Evolutionary conservation across 176 grass and related monocot species (phyloP), one percentile per base, ranked within the genome.

Genomic region (Lolium perenne): DNA sequence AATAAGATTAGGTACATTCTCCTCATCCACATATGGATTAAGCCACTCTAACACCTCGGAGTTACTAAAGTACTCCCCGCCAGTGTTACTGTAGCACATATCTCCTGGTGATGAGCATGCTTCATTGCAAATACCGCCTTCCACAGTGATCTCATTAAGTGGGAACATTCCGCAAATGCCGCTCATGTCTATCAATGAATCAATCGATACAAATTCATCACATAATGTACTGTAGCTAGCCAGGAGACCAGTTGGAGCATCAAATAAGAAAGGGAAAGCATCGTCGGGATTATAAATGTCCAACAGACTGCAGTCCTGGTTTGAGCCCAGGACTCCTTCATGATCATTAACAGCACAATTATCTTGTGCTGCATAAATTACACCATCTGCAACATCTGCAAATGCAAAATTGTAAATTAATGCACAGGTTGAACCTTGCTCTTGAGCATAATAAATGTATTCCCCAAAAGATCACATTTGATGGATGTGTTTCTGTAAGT

Each of bases 201-300:
- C 92, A 29, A 89, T 63, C 18, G 89, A 80, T 46, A 79, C 38
- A 83, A 83, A 72, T 80, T 89, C 91, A 67, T 92, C 81, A 79
- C 57, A 80, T 18, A 81, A 59, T 66, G 59, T 51, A 84, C 64
- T 54, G 76, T 63, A 91, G 87, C 83, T 81, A 71, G 88, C 79
- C 49, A 90, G 77, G 69, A 91, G 83, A 26, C 82, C 92, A 84
- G 89, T 83, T 23, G 88, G 74, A 50, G 63, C 86, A 84, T 94
- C 88, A 79, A 93, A 92, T 32, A 93, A 67, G 78, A 92, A 97
- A 81, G 76, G 61, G 50, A 87, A 86, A 46, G 79, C 73, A 56
- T 94, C 90, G 64, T 97, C 94, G 74, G 83, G 49, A 38, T 71
- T 47, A 67, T 82, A 97, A 87, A 94, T 88, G 76, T 94, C 90